A percentile compares a stretch with the other conserved stretches of the same genome.
phyloP scores from a whole-genome alignment of 1,139 yeast species.

The Kluyveromyces sp. region DNA sequence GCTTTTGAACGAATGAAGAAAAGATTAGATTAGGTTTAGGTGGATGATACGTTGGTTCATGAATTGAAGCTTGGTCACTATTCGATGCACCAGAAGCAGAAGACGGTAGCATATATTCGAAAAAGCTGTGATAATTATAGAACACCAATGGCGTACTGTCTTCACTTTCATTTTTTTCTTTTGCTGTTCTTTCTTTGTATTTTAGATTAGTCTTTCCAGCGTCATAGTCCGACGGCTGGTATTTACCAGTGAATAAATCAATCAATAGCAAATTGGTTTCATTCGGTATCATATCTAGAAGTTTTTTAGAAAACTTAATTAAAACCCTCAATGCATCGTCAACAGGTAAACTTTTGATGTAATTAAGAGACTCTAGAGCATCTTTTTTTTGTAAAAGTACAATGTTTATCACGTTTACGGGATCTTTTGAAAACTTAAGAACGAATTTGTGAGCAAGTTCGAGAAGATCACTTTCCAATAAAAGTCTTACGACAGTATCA shows the following conservation, averaged over 20 bases:
- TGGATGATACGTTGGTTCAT: slow-evolving; percentile 71
- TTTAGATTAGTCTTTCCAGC: not conserved
- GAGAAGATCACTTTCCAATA: slow-evolving; percentile 70
- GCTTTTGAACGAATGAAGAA: slow-evolving; percentile 75
- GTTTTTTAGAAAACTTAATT: slow-evolving; percentile 53
- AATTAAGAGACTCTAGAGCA: slow-evolving; percentile 55
- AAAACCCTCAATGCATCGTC: slow-evolving; percentile 74
- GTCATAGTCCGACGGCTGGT: slow-evolving; percentile 37
- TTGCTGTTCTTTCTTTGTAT: not conserved
- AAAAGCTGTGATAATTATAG: slow-evolving; percentile 66
- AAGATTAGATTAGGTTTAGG: slow-evolving; percentile 87
- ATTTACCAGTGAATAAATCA: slow-evolving; percentile 83
- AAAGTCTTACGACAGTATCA: slow-evolving; percentile 60
- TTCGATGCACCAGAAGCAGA: slow-evolving; percentile 6
- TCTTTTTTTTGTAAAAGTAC: slow-evolving; percentile 60
- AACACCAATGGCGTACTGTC: slow-evolving; percentile 36
- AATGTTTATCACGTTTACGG: slow-evolving; percentile 70
- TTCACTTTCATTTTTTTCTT: not conserved
- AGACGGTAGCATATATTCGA: slow-evolving; percentile 44
- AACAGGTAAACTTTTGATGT: slow-evolving; percentile 60
- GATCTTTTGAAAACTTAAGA: slow-evolving; percentile 56
- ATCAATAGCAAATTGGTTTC: slow-evolving; percentile 78
- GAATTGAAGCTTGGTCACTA: not conserved
- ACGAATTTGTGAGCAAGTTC: slow-evolving; percentile 67
- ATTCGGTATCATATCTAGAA: slow-evolving; percentile 64